Conservation (phyloP, 352 stramenopile species). For the Phytophthora litchii region DNA sequence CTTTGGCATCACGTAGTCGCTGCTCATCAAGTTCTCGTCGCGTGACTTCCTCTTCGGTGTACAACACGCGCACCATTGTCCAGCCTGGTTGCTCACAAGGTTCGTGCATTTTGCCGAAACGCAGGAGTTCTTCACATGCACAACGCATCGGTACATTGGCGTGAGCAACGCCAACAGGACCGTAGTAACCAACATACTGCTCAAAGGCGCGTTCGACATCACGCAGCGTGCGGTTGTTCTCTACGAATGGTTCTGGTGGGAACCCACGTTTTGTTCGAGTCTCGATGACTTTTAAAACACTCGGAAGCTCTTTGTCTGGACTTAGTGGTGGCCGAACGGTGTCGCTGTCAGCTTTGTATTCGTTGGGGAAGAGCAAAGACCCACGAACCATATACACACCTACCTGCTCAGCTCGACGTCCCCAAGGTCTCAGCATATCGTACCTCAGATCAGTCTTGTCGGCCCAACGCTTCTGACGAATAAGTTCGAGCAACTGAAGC, state of each 20-base stretch:
- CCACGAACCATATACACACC: conserved; percentile 57
- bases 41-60: conserved; percentile 58
- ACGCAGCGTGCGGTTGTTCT: conserved; percentile 29
- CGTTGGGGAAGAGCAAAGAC: conserved; percentile 53
- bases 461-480: conserved; percentile 68
- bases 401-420: conserved; percentile 50
- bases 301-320: conserved; percentile 45
- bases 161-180: conserved; percentile 62
- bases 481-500: conserved; percentile 53
- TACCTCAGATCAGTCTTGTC: conserved; percentile 81
- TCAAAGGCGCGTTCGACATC: conserved; percentile 60
- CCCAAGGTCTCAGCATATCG: conserved; percentile 73
- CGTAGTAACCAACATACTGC: conserved; percentile 67
- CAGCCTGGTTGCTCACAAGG: conserved; percentile 65
- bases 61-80: conserved; percentile 67
- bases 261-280: conserved; percentile 75
- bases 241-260: conserved; percentile 61
- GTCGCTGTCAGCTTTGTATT: conserved; percentile 35
- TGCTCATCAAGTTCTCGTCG: conserved; percentile 55
- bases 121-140: conserved; percentile 68
- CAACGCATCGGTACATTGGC: conserved; percentile 76
- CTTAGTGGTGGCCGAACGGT: conserved; percentile 18
- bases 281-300: conserved; percentile 63
- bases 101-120: conserved; percentile 71
- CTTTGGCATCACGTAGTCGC: conserved; percentile 47